Percentiles rank a stretch among this genome's conserved stretches.
Evolutionary conservation across 2,329 filamentous ascomycete genomes (phyloP).

Genomic region (Parafenestella ontariensis): DNA sequence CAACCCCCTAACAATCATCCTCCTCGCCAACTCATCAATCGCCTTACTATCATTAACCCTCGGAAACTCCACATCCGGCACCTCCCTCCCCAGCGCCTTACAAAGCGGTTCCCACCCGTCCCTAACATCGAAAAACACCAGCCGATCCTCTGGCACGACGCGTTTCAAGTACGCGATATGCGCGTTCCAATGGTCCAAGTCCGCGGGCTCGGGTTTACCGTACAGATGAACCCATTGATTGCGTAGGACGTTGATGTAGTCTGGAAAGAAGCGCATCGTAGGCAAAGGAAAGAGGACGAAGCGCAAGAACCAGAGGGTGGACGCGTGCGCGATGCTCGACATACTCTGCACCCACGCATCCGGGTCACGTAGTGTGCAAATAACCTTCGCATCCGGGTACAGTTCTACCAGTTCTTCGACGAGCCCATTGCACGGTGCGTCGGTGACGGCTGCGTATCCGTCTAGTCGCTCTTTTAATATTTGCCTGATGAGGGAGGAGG

Average conservation of each 20-base stretch:
- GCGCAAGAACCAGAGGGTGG: conserved; percentile 23
- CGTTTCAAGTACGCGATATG: conserved; percentile 24
- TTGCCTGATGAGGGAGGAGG: conserved; percentile 4
- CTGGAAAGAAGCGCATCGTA: conserved; percentile 23
- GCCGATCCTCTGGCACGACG: conserved; percentile 19
- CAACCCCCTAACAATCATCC: conserved; percentile 21
- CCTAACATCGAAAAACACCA: conserved; percentile 28
- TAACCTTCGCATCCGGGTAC: conserved; percentile 59
- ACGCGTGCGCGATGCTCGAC: conserved; percentile 7
- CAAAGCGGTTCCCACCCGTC: conserved; percentile 32
- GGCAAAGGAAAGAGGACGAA: conserved; percentile 28
- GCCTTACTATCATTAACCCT: conserved; percentile 32
- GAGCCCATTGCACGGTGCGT: conserved; percentile 53
- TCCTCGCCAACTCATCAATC: conserved; percentile 23
- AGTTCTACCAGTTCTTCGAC: conserved; percentile 56
- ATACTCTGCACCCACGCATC: conserved; percentile 33
- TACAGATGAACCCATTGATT: conserved; percentile 18
- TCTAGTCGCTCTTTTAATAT: conserved; percentile 44
- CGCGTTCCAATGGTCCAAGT: conserved; percentile 5
- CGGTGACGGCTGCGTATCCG: conserved; percentile 58
- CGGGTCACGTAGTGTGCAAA: conserved; percentile 39
- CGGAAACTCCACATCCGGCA: conserved; percentile 27
- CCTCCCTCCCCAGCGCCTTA: conserved; percentile 21
- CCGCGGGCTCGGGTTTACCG: conserved; percentile 8
- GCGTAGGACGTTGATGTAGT: conserved; percentile 21